Evolutionary conservation across 345 rosid genomes (phyloP).

Genomic region (Citrus sp.): DNA sequence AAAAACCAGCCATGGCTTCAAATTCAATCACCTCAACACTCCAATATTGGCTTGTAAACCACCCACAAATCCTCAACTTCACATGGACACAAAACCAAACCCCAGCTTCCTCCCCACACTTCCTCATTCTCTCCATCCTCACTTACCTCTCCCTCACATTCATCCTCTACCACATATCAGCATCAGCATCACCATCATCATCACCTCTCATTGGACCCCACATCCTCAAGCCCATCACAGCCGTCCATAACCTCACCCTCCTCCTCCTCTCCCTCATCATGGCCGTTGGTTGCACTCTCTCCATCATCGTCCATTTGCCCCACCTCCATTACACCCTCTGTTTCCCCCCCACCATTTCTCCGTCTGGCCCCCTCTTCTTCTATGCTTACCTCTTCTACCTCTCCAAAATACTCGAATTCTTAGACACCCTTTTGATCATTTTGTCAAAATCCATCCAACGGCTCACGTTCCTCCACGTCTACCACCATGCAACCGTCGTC

Average conservation of each 20-base stretch:
- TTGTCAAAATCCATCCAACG: conserved; percentile 47
- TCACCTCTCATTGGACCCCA: conserved; percentile 26
- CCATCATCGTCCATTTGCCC: conserved; percentile 25
- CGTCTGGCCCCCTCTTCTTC: conserved; percentile 59
- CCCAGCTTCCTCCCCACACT: conserved; percentile 50
- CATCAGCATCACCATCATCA: background rate
- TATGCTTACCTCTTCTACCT: conserved; percentile 73
- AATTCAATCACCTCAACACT: conserved; percentile 24
- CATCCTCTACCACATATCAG: conserved; percentile 29
- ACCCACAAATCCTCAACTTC: conserved; percentile 52
- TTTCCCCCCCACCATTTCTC: conserved; percentile 40
- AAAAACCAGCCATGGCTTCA: background rate
- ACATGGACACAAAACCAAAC: conserved; percentile 58
- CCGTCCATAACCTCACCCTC: conserved; percentile 68
- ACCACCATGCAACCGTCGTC: conserved; percentile 72
- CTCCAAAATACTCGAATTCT: conserved; percentile 61
- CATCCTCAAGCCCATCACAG: conserved; percentile 65
- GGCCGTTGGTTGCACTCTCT: conserved; percentile 69
- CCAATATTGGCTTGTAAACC: conserved; percentile 54
- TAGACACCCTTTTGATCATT: conserved; percentile 58
- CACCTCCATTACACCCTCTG: conserved; percentile 31
- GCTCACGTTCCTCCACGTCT: conserved; percentile 81
- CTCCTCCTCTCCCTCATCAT: conserved; percentile 55
- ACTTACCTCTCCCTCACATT: conserved; percentile 53
- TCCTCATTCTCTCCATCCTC: conserved; percentile 43